phyloP scores from a whole-genome alignment of 768 basidiomycete genomes.

The Mycena latifolia region DNA sequence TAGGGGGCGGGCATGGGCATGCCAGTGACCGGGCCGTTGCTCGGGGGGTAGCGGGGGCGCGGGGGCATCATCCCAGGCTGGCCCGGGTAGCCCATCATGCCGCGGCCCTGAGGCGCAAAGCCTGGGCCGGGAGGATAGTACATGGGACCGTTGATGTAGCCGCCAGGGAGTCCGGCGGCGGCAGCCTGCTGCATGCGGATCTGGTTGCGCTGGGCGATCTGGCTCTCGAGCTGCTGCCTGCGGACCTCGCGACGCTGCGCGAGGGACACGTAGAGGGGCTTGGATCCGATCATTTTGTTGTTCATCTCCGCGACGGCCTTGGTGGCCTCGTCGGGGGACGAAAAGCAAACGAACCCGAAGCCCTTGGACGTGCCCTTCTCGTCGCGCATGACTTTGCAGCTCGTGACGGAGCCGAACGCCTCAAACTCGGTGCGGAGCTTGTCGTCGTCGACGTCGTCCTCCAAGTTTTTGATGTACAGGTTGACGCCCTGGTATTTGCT shows the following conservation, averaged over 20 bases:
- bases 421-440: conserved; percentile 97
- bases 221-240: conserved; percentile 97
- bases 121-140: conserved; percentile 88
- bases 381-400: conserved; percentile 99
- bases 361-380: conserved; percentile 94
- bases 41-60: conserved; percentile 85
- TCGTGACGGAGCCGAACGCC: conserved; percentile 96
- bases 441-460: conserved; percentile 98
- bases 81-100: conserved; percentile 79
- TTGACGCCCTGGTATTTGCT: conserved; percentile 99
- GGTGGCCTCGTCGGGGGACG: conserved; percentile 97
- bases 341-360: conserved; percentile 99
- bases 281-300: conserved; percentile 99
- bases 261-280: conserved; percentile 98
- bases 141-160: conserved; percentile 88
- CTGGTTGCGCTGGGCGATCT: conserved; percentile 98
- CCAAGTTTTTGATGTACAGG: conserved; percentile 99
- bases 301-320: conserved; percentile 99
- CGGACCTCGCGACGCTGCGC: conserved; percentile 99
- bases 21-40: conserved; percentile 76
- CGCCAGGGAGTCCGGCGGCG: conserved; percentile 84
- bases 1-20: conserved; percentile 85
- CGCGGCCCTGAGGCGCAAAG: conserved; percentile 87
- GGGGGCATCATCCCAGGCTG: conserved; percentile 91
- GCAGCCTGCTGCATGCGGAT: conserved; percentile 97